A percentile compares a stretch with the other conserved stretches of the same genome.
These are phyloP conservation scores for Aeschynomene evenia DNA, from an alignment of 306 rosid genomes.

Conservation along the genomic window DNA sequence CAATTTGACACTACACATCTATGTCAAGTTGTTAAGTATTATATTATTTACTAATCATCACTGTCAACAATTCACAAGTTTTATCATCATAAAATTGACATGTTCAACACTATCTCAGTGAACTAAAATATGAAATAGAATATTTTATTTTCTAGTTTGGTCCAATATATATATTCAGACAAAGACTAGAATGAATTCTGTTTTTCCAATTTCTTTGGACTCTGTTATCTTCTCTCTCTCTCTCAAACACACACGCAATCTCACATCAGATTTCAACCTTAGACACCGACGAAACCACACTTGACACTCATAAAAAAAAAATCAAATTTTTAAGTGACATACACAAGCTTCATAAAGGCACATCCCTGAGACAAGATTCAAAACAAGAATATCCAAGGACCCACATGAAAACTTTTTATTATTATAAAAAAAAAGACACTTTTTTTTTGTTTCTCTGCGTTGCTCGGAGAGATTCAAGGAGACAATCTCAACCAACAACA, in stretches of 20 bases:
- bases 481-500: slow-evolving; percentile 18
- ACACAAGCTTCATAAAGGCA: slow-evolving; percentile 20
- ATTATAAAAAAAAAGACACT: background rate
- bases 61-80: slow-evolving; percentile 3
- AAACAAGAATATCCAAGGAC: slow-evolving; percentile 26
- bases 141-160: too few species aligned
- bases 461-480: slow-evolving; percentile 3
- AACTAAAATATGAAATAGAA: background rate
- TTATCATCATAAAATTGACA: slow-evolving; percentile 1
- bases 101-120: background rate
- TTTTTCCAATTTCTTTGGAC: background rate
- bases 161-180: background rate
- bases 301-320: background rate
- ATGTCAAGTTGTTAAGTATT: slow-evolving; percentile 1
- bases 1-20: background rate
- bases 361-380: slow-evolving; percentile 3
- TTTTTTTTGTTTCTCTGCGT: background rate
- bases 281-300: background rate
- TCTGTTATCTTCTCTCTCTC: too few species aligned
- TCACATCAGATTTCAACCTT: slow-evolving; percentile 4
- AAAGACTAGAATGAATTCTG: background rate
- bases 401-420: slow-evolving; percentile 18
- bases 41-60: background rate
- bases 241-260: background rate
- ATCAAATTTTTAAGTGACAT: background rate